Base-by-base conservation (phyloP, 2,329 filamentous ascomycete species). In the Dissoconium aciculare region DNA sequence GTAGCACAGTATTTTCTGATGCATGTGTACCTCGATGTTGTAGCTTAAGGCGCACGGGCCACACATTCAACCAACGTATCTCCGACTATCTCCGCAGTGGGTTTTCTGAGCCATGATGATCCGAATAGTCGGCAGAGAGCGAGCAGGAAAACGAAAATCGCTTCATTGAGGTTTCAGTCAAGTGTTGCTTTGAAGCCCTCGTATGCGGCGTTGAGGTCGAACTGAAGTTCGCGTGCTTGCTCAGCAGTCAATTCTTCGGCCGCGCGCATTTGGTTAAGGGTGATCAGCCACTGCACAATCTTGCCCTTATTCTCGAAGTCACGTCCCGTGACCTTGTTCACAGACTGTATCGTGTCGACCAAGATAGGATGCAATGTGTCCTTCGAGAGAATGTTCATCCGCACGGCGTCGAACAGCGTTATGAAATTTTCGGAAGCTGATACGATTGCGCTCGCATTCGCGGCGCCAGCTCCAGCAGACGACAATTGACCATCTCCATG, bases 391-490 rank as follows among this genome's bases (percentile, higher is more conserved):
- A 95, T 73, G 26, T 87, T 85, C 32, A 98, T 72, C 52, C 85
- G 85, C 46, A 98, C 69, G 11, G 89, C 91, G 52, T 98, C 89
- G 31, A 98, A 70, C 51, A 98, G 87, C 0, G 89, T 98, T 56
- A 98, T 98, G 55, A 98, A 98, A 54, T 94, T 91, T 56, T 98
- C 85, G 1, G 87, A 95, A 2, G 89, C 89, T 41, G 87, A 77
- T 35, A 95, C 91, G 19, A 94, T 59, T 26, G 68, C 68, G 31
- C 55, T 49, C 10, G 40, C 34, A 48, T 43, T 36, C 42, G 51
- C 45, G n/a, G 45, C 40, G 26, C 36, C 45, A 11, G 34, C 31
- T 4, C 30, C 31, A 17, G 34, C 34, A 15, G 38, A 35, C 4
- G 39, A 42, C 25, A 39, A 37, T 15, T 39, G 36, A 8, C 33